A percentile compares a stretch with the other conserved stretches of the same genome.
Conservation (phyloP, 352 stramenopile species). For the Stramenopiles sp. region DNA sequence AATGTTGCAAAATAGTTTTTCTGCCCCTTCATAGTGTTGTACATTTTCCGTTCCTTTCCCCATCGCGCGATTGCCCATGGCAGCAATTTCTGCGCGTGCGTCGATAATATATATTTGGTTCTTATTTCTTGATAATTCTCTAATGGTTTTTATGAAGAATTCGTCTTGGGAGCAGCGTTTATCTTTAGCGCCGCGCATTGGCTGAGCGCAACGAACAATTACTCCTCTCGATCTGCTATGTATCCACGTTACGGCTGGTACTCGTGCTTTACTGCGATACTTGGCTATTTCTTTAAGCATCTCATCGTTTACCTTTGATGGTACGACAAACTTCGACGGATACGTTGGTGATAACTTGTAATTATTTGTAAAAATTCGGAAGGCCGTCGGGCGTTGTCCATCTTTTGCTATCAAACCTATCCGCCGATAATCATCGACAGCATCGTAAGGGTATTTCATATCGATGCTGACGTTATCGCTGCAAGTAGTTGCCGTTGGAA, state of each 20-base stretch:
- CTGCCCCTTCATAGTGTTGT: constrained; percentile 74
- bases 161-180: constrained; percentile 48
- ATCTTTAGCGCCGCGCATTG: constrained; percentile 49
- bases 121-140: constrained; percentile 43
- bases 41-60: constrained; percentile 81
- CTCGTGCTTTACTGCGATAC: constrained; percentile 42
- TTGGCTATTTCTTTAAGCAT: constrained; percentile 26
- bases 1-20: constrained; percentile 90
- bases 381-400: neutral
- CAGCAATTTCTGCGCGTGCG: constrained; percentile 45
- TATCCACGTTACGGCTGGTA: constrained; percentile 50
- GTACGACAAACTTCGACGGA: constrained; percentile 71
- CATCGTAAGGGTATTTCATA: neutral
- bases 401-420: neutral
- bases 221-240: constrained; percentile 45
- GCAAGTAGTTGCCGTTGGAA: neutral
- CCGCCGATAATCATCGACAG: neutral
- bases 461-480: neutral
- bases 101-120: constrained; percentile 69
- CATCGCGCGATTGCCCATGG: constrained; percentile 56
- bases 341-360: constrained; percentile 81
- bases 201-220: constrained; percentile 52
- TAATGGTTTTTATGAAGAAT: constrained; percentile 37
- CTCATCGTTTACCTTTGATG: constrained; percentile 63
- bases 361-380: constrained; percentile 11